These are phyloP conservation scores for Purpureocillium takamizusanense DNA, from an alignment of 2,329 filamentous ascomycete species.

Conservation along the genomic window DNA sequence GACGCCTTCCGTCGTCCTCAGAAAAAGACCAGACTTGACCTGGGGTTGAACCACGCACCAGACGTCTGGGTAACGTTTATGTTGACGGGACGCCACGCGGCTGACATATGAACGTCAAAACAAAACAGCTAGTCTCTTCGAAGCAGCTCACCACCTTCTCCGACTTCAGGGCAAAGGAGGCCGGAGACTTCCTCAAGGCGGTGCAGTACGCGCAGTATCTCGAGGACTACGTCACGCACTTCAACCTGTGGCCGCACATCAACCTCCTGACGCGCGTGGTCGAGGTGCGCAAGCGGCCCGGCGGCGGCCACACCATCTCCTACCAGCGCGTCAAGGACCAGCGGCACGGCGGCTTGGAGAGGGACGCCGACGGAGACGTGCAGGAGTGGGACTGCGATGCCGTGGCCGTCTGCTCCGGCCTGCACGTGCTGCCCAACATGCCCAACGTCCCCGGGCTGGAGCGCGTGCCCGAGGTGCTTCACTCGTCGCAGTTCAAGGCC, in stretches of 20 bases:
- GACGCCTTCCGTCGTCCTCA: too few species aligned
- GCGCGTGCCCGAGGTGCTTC: conserved; percentile 24
- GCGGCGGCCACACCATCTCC: conserved; percentile 4
- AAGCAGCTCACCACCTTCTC: conserved; percentile 39
- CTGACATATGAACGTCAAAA: too few species aligned
- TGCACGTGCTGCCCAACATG: conserved; percentile 28
- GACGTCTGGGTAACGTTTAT: too few species aligned
- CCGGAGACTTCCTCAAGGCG: conserved; percentile 30
- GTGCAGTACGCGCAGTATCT: conserved; percentile 30
- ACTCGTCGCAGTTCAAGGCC: conserved; percentile 32
- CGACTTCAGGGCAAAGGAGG: conserved; percentile 27
- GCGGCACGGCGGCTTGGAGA: too few species aligned
- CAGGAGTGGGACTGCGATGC: conserved; percentile 28
- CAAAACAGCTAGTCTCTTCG: conserved; percentile 30
- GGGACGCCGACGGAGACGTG: too few species aligned
- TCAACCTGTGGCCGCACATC: conserved; percentile 27
- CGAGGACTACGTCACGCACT: conserved; percentile 26
- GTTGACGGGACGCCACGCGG: too few species aligned
- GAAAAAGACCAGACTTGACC: too few species aligned
- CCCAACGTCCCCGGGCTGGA: conserved; percentile 27
- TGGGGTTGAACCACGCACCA: too few species aligned
- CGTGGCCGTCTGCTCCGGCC: conserved; percentile 31
- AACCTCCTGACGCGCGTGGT: conserved; percentile 20
- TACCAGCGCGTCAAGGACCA: not conserved
- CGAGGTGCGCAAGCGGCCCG: conserved; percentile 8